phyloP scores from a whole-genome alignment of 2,329 filamentous ascomycete species.

The Juglanconis juglandina region DNA sequence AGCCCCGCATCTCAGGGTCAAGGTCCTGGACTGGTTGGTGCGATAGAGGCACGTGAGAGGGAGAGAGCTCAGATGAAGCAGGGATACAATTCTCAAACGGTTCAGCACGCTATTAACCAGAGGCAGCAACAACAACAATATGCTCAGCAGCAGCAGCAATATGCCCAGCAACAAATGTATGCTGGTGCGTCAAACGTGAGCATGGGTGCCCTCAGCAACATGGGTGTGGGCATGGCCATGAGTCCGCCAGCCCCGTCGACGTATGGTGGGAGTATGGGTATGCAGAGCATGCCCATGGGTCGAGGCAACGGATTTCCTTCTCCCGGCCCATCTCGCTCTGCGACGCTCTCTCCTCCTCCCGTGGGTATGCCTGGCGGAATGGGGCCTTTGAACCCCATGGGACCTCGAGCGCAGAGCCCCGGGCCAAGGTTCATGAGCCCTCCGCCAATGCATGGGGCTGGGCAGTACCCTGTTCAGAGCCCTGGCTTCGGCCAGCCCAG shows the following conservation, averaged over 20 bases:
- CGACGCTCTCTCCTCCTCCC: constrained; percentile 16
- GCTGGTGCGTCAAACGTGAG: constrained; percentile 28
- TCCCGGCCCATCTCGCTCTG: constrained; percentile 14
- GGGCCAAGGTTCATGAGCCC: constrained; percentile 18
- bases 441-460: constrained; percentile 13
- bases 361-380: constrained; percentile 12
- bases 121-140: constrained; percentile 46
- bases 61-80: constrained; percentile 71
- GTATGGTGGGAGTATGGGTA: constrained; percentile 23
- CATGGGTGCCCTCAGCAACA: constrained; percentile 30
- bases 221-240: constrained; percentile 21
- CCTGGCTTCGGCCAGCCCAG: constrained; percentile 1
- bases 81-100: constrained; percentile 65
- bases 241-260: constrained; percentile 26
- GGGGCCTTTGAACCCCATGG: constrained; percentile 6
- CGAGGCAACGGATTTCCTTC: constrained; percentile 15
- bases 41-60: constrained; percentile 75
- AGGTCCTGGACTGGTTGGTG: constrained; percentile 67
- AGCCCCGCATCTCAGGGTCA: constrained; percentile 44
- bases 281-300: constrained; percentile 21
- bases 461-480: constrained; percentile 5
- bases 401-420: constrained; percentile 14
- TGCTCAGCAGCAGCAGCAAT: constrained; percentile 33
- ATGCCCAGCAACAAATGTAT: constrained; percentile 29
- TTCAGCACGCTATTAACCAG: constrained; percentile 70